These are phyloP conservation scores for Pittosporum tobira DNA, from an alignment of 129 eudicot species.

Conservation along the genomic window DNA sequence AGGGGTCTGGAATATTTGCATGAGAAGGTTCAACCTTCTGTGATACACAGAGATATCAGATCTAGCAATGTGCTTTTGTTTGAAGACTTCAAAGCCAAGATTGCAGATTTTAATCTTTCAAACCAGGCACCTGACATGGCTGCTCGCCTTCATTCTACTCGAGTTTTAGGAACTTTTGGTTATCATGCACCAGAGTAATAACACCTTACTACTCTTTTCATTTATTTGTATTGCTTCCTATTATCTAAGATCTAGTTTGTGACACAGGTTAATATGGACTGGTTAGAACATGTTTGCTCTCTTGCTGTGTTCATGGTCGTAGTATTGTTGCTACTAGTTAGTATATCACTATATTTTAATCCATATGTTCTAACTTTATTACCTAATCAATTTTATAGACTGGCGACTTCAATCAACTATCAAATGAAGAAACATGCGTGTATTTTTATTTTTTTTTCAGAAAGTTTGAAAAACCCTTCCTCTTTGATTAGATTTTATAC, in stretches of 20 bases:
- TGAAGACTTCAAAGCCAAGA: constrained; percentile 33
- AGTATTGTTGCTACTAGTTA: too few species aligned
- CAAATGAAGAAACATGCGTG: background rate
- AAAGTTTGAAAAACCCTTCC: background rate
- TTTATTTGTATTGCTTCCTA: too few species aligned
- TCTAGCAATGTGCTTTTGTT: constrained; percentile 32
- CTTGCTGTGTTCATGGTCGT: too few species aligned
- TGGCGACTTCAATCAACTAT: background rate
- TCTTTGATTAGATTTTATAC: background rate
- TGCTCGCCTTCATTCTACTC: constrained; percentile 38
- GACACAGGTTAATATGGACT: background rate
- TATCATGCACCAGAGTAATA: constrained; percentile 43
- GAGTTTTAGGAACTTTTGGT: constrained; percentile 43
- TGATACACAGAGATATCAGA: constrained; percentile 35
- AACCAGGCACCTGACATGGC: constrained; percentile 34
- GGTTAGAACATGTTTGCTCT: too few species aligned
- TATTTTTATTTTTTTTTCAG: too few species aligned
- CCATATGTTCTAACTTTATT: background rate
- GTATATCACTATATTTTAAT: too few species aligned
- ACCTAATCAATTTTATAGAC: background rate
- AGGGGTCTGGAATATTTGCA: constrained; percentile 37
- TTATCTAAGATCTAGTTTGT: background rate
- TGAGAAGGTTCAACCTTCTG: constrained; percentile 29
- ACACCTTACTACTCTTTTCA: background rate
- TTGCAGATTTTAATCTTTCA: constrained; percentile 35